Evolutionary conservation across 352 stramenopile genomes (phyloP).

Genomic region (Phytophthora pseudosyringae): DNA sequence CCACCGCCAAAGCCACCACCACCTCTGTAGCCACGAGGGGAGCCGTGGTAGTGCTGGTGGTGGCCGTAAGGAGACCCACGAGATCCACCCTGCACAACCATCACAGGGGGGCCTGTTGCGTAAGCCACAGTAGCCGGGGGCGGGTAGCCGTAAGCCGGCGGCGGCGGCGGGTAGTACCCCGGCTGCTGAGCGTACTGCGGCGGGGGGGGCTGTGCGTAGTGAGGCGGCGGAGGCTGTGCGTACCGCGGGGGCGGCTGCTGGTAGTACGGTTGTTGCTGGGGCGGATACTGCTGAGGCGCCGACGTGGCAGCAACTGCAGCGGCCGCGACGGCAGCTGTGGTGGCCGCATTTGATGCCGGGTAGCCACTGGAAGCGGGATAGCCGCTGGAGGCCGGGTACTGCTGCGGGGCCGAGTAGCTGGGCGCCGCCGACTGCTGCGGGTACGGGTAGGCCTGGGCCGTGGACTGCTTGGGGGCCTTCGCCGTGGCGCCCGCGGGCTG

Average conservation of each 20-base stretch:
- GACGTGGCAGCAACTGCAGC: slow-evolving; percentile 33
- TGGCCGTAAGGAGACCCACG: slow-evolving; percentile 28
- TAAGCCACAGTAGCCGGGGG: slow-evolving; percentile 40
- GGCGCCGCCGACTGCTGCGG: slow-evolving; percentile 34
- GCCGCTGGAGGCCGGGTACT: slow-evolving; percentile 18
- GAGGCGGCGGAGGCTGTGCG: slow-evolving; percentile 35
- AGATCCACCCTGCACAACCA: slow-evolving; percentile 33
- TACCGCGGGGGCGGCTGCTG: slow-evolving; percentile 44
- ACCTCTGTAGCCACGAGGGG: slow-evolving; percentile 30
- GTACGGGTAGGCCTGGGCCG: slow-evolving; percentile 41
- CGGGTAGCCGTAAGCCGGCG: slow-evolving; percentile 36
- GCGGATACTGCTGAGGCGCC: slow-evolving; percentile 24
- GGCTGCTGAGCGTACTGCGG: slow-evolving; percentile 40
- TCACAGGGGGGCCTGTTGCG: slow-evolving; percentile 38
- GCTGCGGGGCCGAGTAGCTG: slow-evolving; percentile 27
- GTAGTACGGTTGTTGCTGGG: slow-evolving; percentile 50
- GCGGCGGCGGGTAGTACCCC: slow-evolving; percentile 41
- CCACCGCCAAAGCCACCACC: slow-evolving; percentile 34
- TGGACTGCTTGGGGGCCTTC: slow-evolving; percentile 33
- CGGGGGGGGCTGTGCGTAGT: slow-evolving; percentile 36
- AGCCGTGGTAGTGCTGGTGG: slow-evolving; percentile 47
- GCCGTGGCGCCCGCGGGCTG: slow-evolving; percentile 17
- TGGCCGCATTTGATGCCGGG: slow-evolving; percentile 8
- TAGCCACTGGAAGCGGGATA: slow-evolving; percentile 27
- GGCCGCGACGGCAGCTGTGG: slow-evolving; percentile 20